Percentiles rank a stretch among this genome's conserved stretches.
Conservation (phyloP, 371 early-diverging fungal species). For the Neoconidiobolus thromboides region DNA sequence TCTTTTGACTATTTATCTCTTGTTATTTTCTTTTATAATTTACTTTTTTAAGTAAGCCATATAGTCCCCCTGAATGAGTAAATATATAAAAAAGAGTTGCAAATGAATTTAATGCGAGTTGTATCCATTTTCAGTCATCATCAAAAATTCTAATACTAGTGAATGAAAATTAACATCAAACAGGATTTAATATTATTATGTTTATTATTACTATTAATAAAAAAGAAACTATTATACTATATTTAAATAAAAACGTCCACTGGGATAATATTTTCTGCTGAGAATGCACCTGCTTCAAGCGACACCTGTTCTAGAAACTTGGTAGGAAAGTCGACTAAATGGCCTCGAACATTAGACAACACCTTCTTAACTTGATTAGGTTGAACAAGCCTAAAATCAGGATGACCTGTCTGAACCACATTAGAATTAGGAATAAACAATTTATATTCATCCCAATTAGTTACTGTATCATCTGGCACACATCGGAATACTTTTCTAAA, state of each 20-base stretch:
- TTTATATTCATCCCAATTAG: constrained; percentile 33
- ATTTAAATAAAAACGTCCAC: not conserved
- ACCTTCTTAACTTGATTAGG: not conserved
- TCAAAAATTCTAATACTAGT: too few relatives aligned
- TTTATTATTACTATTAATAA: too few relatives aligned
- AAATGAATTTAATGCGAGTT: too few relatives aligned
- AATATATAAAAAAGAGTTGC: too few relatives aligned
- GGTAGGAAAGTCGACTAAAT: constrained; percentile 1
- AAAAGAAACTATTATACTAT: not conserved
- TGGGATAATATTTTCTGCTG: not conserved
- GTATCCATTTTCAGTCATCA: too few relatives aligned
- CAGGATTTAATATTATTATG: too few relatives aligned
- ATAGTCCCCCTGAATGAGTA: too few relatives aligned
- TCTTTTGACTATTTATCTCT: too few relatives aligned
- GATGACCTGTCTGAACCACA: constrained; percentile 26
- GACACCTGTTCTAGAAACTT: not conserved
- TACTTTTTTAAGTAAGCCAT: too few relatives aligned
- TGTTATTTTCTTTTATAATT: too few relatives aligned
- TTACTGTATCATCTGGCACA: constrained; percentile 60
- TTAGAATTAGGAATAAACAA: constrained; percentile 28
- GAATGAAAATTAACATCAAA: too few relatives aligned
- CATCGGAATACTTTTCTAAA: constrained; percentile 65
- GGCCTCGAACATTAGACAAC: constrained; percentile 12
- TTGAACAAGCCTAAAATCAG: not conserved
- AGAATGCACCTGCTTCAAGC: not conserved